Base-by-base conservation (phyloP, 2,329 filamentous ascomycete species). In the Penicillium brasilianum region DNA sequence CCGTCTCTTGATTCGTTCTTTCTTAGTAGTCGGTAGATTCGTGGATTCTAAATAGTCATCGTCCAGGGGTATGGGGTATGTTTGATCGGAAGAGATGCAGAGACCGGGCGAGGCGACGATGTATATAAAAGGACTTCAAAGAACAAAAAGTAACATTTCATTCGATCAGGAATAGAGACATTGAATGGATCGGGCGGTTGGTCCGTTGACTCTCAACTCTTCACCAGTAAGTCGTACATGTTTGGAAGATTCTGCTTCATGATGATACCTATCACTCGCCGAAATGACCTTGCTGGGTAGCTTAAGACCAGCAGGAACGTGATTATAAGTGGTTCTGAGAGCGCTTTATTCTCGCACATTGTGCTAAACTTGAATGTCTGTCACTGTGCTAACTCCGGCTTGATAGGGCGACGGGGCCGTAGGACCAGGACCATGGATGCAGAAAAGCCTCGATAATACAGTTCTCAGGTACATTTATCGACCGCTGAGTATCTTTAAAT, bases 181-280 rank as follows among this genome's bases (percentile, higher is more conserved):
- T n/a, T n/a, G 9, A 18, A 4, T 20, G 7, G 10, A 20, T 20
- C 10, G 9, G 37, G 7, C 10, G 16, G 6, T 18, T 41, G 8
- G 2, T 10, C 16, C 7, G 10, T 20, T 28, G 25, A 28, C 25
- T 6, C 3, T 28, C 6, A 6, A 28, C n/a, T n/a, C n/a, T n/a
- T n/a, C n/a, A 6, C 25, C 25, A 28, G 44, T 48, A 30, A 46
- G 44, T n/a, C 3, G 44, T 11, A 48, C 44, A 30, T 16, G 32
- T 39, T n/a, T 25, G 18, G 4, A 52, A 6, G 7, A 39, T 25
- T 39, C 18, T 36, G 41, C 20, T 60, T 44, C 28, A 53, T 61
- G 62, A 64, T 59, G 59, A 61, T 48, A 61, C 62, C 49, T 50
- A 57, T 64, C 62, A 64, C 62, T 60, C 59, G 59, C 54, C 59